phyloP scores from a whole-genome alignment of 1,284 basidiomycete genomes.

The Testicularia cyperi region DNA sequence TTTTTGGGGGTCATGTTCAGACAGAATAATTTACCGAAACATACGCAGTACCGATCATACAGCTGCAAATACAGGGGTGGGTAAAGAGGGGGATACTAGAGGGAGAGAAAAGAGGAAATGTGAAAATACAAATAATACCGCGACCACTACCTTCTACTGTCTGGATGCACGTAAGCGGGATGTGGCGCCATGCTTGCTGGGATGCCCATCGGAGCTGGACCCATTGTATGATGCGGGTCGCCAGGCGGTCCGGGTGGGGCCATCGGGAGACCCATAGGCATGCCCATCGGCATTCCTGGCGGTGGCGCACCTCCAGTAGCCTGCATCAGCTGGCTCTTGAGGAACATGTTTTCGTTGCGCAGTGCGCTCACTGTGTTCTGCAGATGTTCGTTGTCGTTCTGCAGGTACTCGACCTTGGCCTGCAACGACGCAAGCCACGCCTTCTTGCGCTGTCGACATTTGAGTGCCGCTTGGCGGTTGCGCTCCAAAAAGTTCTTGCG shows the following conservation, averaged over 20 bases:
- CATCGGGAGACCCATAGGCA: slow-evolving; percentile 19
- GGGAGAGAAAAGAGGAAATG: no score
- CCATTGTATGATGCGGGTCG: slow-evolving; percentile 22
- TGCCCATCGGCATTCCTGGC: slow-evolving; percentile 15
- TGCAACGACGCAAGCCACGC: slow-evolving; percentile 92
- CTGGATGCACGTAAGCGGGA: slow-evolving; percentile 39
- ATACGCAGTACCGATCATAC: no score
- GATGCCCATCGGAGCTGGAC: slow-evolving; percentile 17
- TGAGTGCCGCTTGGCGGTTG: slow-evolving; percentile 74
- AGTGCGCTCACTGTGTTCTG: slow-evolving; percentile 64
- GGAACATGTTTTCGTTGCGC: slow-evolving; percentile 64
- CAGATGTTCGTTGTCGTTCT: slow-evolving; percentile 91
- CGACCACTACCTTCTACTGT: no score
- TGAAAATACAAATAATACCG: no score
- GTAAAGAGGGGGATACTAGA: no score
- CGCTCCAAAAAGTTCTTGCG: slow-evolving; percentile 57
- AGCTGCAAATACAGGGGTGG: no score
- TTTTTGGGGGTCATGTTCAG: no score
- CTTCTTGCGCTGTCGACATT: slow-evolving; percentile 98
- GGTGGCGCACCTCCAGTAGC: slow-evolving; percentile 29
- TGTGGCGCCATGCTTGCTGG: slow-evolving; percentile 26
- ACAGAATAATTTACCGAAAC: no score
- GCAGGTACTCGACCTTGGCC: slow-evolving; percentile 85
- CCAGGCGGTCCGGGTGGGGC: slow-evolving; percentile 11
- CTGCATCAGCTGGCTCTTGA: slow-evolving; percentile 53